These are phyloP conservation scores for Firmiana major DNA, from an alignment of 345 rosid species.

Conservation along the genomic window DNA sequence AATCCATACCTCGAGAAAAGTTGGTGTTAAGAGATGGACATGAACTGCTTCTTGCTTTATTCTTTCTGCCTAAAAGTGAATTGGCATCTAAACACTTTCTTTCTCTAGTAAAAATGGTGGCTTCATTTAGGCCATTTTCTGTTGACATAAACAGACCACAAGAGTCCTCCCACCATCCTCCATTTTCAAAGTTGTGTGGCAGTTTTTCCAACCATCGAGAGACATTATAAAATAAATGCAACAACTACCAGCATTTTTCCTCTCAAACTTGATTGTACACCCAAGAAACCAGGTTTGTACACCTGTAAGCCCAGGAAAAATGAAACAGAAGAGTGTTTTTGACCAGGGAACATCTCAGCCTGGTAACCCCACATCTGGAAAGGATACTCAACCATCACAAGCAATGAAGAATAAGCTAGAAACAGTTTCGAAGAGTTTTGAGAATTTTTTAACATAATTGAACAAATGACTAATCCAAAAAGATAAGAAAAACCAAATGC, in stretches of 20 bases:
- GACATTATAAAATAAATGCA: conserved; percentile 82
- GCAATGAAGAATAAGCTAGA: conserved; percentile 60
- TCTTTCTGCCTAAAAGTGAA: conserved; percentile 26
- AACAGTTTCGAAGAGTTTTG: conserved; percentile 72
- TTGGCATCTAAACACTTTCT: conserved; percentile 9
- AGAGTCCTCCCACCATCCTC: conserved; percentile 74
- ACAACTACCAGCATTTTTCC: conserved; percentile 85
- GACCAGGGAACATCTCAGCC: conserved; percentile 94
- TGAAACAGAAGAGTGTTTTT: conserved; percentile 58
- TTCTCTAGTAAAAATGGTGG: conserved; percentile 16
- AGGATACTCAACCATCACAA: conserved; percentile 75
- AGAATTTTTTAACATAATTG: conserved; percentile 70
- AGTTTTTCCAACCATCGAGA: conserved; percentile 79
- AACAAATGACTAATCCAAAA: conserved; percentile 68
- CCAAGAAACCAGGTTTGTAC: conserved; percentile 80
- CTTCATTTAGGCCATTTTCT: conserved; percentile 28
- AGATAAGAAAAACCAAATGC: conserved; percentile 79
- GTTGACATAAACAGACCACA: conserved; percentile 69
- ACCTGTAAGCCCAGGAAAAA: conserved; percentile 63
- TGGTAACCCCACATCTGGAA: conserved; percentile 94
- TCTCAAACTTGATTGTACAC: conserved; percentile 81
- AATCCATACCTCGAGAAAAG: conserved; percentile 32
- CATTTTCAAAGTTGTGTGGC: conserved; percentile 39
- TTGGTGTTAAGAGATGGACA: conserved; percentile 51
- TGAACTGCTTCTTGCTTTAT: conserved; percentile 37